phyloP scores from a whole-genome alignment of 352 stramenopile species.

The Achlya hypogyna region DNA sequence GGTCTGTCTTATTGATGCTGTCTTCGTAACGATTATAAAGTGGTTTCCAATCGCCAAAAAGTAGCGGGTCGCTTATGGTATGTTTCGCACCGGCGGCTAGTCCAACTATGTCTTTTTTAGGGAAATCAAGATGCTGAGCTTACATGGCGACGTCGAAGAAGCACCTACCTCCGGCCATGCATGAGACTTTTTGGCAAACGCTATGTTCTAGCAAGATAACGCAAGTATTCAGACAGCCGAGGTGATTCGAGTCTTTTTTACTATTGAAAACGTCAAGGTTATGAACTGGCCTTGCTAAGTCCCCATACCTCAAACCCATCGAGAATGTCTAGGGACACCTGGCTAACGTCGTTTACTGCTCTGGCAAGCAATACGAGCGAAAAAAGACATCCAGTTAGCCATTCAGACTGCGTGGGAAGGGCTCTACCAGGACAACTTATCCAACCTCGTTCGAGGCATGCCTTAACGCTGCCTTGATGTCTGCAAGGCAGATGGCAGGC shows the following conservation, averaged over 20 bases:
- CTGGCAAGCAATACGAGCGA: neutral
- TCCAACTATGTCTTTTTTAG: neutral
- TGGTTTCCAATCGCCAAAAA: neutral
- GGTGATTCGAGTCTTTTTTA: neutral
- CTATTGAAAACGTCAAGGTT: neutral
- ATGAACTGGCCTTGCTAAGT: neutral
- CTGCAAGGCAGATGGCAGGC: neutral
- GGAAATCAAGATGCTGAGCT: neutral
- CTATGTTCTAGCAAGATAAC: constrained; percentile 4
- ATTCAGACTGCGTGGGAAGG: constrained; percentile 6
- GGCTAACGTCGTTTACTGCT: neutral
- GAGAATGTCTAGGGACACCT: constrained; percentile 16
- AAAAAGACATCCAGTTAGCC: neutral
- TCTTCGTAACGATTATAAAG: neutral
- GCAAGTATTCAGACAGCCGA: neutral
- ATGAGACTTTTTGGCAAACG: neutral
- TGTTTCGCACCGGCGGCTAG: constrained; percentile 4
- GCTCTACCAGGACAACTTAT: neutral
- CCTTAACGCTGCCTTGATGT: neutral
- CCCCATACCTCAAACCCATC: constrained; percentile 14
- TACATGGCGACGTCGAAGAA: neutral
- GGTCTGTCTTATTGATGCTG: neutral
- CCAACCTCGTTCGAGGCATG: neutral
- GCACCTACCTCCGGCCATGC: neutral
- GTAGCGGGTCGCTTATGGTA: neutral